Conservation (phyloP, 2,329 filamentous ascomycete genomes). For the Alternaria viburni region DNA sequence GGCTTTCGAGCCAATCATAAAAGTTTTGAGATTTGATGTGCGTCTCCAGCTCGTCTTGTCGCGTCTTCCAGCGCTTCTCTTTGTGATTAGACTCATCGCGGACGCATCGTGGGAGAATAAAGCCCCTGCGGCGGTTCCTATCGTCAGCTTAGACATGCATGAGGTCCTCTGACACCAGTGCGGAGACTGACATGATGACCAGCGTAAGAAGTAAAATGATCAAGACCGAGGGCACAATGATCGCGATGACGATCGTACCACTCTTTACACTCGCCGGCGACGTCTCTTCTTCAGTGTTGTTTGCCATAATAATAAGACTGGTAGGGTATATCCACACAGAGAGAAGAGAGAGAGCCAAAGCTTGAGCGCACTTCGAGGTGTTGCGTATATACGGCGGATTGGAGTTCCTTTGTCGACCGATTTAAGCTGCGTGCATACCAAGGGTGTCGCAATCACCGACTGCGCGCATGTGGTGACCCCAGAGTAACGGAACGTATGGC, state of each 20-base stretch:
- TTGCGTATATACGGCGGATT: slow-evolving; percentile 4
- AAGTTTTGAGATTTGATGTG: slow-evolving; percentile 41
- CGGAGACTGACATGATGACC: slow-evolving; percentile 35
- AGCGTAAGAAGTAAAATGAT: slow-evolving; percentile 39
- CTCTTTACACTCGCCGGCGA: slow-evolving; percentile 1
- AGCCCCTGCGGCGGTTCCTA: slow-evolving; percentile 28
- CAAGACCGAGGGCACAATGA: slow-evolving; percentile 41
- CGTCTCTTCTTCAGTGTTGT: slow-evolving; percentile 11
- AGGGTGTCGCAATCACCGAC: slow-evolving; percentile 14
- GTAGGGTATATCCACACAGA: background rate
- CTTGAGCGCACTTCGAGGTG: background rate
- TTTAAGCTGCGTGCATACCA: slow-evolving; percentile 21
- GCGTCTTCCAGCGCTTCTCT: slow-evolving; percentile 33
- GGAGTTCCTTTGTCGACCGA: slow-evolving; percentile 11
- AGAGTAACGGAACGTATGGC: background rate
- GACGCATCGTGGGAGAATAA: slow-evolving; percentile 26
- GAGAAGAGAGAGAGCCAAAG: background rate
- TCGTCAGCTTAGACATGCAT: slow-evolving; percentile 8
- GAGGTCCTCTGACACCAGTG: background rate
- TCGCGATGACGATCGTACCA: slow-evolving; percentile 34
- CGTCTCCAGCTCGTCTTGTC: slow-evolving; percentile 39
- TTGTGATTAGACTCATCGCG: slow-evolving; percentile 19
- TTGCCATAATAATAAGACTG: slow-evolving; percentile 17
- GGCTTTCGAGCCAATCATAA: slow-evolving; percentile 40
- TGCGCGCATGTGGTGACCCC: slow-evolving; percentile 8